phyloP scores from a whole-genome alignment of 2,329 filamentous ascomycete genomes.

The Knoxdaviesia capensis region DNA sequence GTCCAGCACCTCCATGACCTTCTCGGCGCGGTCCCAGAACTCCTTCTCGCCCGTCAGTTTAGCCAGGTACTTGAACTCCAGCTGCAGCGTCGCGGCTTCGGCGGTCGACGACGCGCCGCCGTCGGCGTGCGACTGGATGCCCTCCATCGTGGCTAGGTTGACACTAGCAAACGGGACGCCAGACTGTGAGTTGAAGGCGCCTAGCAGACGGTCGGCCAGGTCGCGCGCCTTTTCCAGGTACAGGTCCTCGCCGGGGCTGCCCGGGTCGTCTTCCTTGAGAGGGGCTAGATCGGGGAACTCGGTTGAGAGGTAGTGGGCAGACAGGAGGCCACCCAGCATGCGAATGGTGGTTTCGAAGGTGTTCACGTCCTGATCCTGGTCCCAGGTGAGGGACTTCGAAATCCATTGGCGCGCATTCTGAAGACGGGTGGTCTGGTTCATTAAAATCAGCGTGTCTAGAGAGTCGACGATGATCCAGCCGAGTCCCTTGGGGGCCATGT shows the following conservation, averaged over 20 bases:
- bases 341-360: slow-evolving; percentile 97
- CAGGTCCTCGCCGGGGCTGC: slow-evolving; percentile 62
- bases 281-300: slow-evolving; percentile 64
- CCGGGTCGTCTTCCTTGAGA: slow-evolving; percentile 48
- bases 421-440: slow-evolving; percentile 83
- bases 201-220: slow-evolving; percentile 67
- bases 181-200: slow-evolving; percentile 71
- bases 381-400: slow-evolving; percentile 57
- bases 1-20: slow-evolving; percentile 80
- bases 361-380: slow-evolving; percentile 88
- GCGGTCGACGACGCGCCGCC: slow-evolving; percentile 82
- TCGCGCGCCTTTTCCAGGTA: slow-evolving; percentile 94
- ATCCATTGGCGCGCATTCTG: slow-evolving; percentile 81
- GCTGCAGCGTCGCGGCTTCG: slow-evolving; percentile 77
- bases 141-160: slow-evolving; percentile 58
- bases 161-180: slow-evolving; percentile 84
- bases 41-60: slow-evolving; percentile 82
- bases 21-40: slow-evolving; percentile 85
- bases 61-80: slow-evolving; percentile 93
- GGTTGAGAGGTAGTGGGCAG: slow-evolving; percentile 86
- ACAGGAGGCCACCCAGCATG: slow-evolving; percentile 84
- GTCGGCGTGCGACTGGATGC: slow-evolving; percentile 66
- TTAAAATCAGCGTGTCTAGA: slow-evolving; percentile 90
- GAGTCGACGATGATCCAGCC: slow-evolving; percentile 98
- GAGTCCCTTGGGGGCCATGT: slow-evolving; percentile 77